A percentile compares a stretch with the other conserved stretches of the same genome.
Evolutionary conservation across 2,329 filamentous ascomycete species (phyloP).

Genomic region (Ophiocordyceps camponoti-saundersi): DNA sequence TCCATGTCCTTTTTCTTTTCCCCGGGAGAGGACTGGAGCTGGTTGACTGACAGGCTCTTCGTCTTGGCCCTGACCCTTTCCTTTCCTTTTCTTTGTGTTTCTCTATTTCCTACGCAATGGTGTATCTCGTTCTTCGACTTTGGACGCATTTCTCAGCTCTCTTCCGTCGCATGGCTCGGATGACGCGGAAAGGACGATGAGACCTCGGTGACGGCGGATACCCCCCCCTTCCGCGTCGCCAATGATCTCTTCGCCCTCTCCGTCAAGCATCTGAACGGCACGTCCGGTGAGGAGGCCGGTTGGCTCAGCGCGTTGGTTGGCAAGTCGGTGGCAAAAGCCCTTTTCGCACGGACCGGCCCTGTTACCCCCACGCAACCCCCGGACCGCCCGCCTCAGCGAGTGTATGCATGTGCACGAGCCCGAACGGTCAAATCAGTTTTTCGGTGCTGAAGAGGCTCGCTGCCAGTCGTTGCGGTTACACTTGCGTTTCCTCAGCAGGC

Average conservation of each 20-base stretch:
- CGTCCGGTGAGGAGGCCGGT: constrained; percentile 16
- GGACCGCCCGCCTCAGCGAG: constrained; percentile 1
- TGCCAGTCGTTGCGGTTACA: constrained; percentile 20
- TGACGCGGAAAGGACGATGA: constrained; percentile 8
- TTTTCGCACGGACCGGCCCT: not conserved
- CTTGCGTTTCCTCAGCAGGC: constrained; percentile 13
- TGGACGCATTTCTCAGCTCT: constrained; percentile 19
- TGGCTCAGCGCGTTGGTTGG: constrained; percentile 3
- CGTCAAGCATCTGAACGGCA: constrained; percentile 19
- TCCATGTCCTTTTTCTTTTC: not conserved
- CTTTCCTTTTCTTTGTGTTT: not conserved
- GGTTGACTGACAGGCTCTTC: constrained; percentile 5
- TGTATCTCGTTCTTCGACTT: constrained; percentile 27
- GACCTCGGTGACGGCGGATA: constrained; percentile 3
- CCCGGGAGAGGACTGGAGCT: not conserved
- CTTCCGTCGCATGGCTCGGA: constrained; percentile 22
- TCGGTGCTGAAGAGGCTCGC: constrained; percentile 1
- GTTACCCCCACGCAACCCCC: no score
- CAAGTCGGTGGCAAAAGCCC: not conserved
- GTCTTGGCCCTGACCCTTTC: constrained; percentile 9
- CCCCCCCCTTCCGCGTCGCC: not conserved
- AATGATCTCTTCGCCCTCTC: constrained; percentile 2
- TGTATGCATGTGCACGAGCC: constrained; percentile 2
- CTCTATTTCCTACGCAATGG: constrained; percentile 15
- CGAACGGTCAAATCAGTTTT: not conserved